Evolutionary conservation across 164 flowering plant genomes (phyloP).

Genomic region (Chimonanthus praecox): DNA sequence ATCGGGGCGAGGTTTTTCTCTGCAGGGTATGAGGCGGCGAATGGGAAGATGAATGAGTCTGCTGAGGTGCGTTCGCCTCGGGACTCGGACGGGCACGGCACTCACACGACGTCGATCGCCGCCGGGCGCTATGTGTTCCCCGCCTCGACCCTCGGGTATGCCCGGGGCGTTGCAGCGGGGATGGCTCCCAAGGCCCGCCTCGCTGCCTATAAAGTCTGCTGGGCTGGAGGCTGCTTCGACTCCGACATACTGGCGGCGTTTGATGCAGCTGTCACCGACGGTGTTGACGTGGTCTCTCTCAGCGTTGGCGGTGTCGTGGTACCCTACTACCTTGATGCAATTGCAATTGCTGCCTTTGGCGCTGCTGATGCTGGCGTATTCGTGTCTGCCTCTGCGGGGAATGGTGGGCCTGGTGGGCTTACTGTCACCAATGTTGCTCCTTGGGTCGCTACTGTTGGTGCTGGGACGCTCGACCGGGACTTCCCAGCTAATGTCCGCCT

Average conservation of each 20-base stretch:
- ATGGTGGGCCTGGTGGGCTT: constrained; percentile 86
- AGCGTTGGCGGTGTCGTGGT: constrained; percentile 90
- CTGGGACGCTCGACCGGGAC: constrained; percentile 78
- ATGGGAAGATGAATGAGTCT: constrained; percentile 78
- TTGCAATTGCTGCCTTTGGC: constrained; percentile 77
- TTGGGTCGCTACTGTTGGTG: constrained; percentile 93
- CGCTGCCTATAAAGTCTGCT: constrained; percentile 90
- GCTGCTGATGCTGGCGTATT: constrained; percentile 70
- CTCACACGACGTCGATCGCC: constrained; percentile 93
- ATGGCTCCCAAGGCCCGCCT: constrained; percentile 96
- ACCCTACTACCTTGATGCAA: constrained; percentile 75
- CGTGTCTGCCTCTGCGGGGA: constrained; percentile 92
- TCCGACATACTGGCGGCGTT: constrained; percentile 91
- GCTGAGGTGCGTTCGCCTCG: constrained; percentile 65
- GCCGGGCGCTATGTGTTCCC: constrained; percentile 89
- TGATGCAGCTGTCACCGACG: constrained; percentile 82
- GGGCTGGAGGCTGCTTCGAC: constrained; percentile 83
- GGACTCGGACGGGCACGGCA: constrained; percentile 94
- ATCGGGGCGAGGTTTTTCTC: constrained; percentile 80
- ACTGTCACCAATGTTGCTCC: constrained; percentile 91
- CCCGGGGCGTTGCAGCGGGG: constrained; percentile 85
- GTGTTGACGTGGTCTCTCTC: constrained; percentile 78
- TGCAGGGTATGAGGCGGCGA: constrained; percentile 74
- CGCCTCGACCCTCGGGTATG: constrained; percentile 80
- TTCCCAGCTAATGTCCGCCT: constrained; percentile 81